Evolutionary conservation across 2,329 filamentous ascomycete genomes (phyloP), one percentile per base, ranked within the genome.

Genomic region (Myriosclerotinia curreyana): DNA sequence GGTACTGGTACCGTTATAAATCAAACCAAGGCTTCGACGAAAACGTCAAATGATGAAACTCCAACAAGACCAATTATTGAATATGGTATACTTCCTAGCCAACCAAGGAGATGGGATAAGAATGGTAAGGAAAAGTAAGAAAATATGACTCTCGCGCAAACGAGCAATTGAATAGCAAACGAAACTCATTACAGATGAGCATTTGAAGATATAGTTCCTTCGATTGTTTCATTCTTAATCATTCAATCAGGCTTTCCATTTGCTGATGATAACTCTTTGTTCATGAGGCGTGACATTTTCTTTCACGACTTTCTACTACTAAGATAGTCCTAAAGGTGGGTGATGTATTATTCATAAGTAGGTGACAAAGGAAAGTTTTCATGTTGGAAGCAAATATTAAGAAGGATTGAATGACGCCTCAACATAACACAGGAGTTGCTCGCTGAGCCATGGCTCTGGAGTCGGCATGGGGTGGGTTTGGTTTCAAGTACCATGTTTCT

Each of bases 221-320:
- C n/a, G 25, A 48, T 49, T 17, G 2, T 48, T 14, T 36, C 28
- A 59, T 25, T 49, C 8, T 22, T 20, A 46, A 22, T n/a, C 8
- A 36, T 59, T 36, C 42, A 2, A 22, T 46, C 11, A 11, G 44
- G 4, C 44, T 36, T 31, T 11, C 42, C 31, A 59, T 59, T 46
- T 36, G 42, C 44, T 48, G 31, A 2, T 38, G 14, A 25, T 1
- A 5, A 14, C 28, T 59, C 55, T 59, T 59, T 59, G 55, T 59
- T 25, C 15, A 9, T 20, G n/a, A 25, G 31, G 42, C 55, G n/a
- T 49, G 42, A 59, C 28, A 14, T 40, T 48, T 36, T 48, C 55
- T 59, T 59, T 59, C 55, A 59, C 0, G 11, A 11, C 36, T 48
- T 36, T 36, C n/a, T 59, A 36, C 31, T 3, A 48, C 55, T 48